Base-by-base conservation (phyloP, 78 protist species). In the Speleostelium caveatum region DNA sequence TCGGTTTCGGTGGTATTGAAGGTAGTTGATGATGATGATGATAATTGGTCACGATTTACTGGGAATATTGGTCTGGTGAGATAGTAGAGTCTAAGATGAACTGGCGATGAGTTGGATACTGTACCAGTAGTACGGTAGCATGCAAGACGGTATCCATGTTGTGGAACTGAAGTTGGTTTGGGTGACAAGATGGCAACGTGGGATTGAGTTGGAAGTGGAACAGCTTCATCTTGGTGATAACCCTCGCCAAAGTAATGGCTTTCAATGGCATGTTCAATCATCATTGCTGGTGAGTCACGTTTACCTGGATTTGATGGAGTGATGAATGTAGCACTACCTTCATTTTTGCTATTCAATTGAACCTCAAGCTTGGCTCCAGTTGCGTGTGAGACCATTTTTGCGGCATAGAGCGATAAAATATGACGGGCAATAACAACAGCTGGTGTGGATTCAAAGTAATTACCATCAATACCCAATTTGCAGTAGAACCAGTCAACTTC, bases 101-200 rank as follows among this genome's bases (percentile, higher is more conserved):
- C 66, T 30, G 87, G 87, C 2, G 67, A 39, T 17, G 41, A 35
- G 30, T 36, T 66, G 2, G 87, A 78, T 5, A 78, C 87, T 19
- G 87, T 78, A 36, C 87, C 87, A 45, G 87, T 78, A 5, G 87
- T 78, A 78, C 87, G 87, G 73, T 78, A 78, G 35, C 87, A 78
- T 30, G 87, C 87, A 4, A 78, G 72, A 78, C 87, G 87, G 87
- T 51, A 78, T 7, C 87, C 87, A 28, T 78, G 87, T 41, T 74
- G 87, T 7, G 39, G 22, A 2, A 39, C 19, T 0, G 76, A n/a
- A 42, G 79, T 41, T 55, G 79, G 79, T n/a, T 73, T 73, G 67
- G 79, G 79, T 19, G 79, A 73, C 7, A 53, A n/a, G 26, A 53
- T 32, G n/a, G n/a, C n/a, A n/a, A n/a, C n/a, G 30, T 39, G 24